Conservation (phyloP, 202 grass and related monocot genomes). For the Musa balbisiana region DNA sequence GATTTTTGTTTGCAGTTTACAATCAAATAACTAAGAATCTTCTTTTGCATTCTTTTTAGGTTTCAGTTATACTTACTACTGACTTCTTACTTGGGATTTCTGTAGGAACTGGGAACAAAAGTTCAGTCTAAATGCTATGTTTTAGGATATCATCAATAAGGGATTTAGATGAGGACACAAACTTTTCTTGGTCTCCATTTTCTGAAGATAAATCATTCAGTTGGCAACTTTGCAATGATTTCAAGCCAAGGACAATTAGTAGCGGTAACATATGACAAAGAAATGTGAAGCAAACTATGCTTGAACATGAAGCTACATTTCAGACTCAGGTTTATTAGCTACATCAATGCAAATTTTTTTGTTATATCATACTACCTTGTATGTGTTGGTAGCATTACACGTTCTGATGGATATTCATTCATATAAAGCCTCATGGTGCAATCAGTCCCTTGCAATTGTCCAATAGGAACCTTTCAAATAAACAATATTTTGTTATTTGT, state of each 20-base stretch:
- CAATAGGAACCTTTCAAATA: background rate
- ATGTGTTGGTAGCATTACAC: conserved; percentile 23
- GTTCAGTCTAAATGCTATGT: conserved; percentile 57
- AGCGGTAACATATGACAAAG: conserved; percentile 50
- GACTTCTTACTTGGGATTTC: background rate
- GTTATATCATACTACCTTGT: conserved; percentile 16
- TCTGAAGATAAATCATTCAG: conserved; percentile 43
- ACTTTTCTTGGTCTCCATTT: conserved; percentile 35
- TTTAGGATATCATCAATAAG: conserved; percentile 33
- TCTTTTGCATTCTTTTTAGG: background rate
- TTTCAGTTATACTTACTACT: background rate
- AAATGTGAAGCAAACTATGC: conserved; percentile 68
- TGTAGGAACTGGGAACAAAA: conserved; percentile 56
- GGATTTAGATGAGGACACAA: conserved; percentile 39
- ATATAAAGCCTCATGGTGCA: background rate
- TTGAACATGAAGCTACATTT: conserved; percentile 85
- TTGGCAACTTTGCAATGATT: conserved; percentile 32
- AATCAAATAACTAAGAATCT: background rate
- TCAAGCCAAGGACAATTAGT: conserved; percentile 28
- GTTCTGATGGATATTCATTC: background rate
- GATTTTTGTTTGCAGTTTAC: background rate
- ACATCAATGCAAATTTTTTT: background rate
- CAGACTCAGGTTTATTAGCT: conserved; percentile 51
- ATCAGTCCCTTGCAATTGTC: background rate
- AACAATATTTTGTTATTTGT: background rate